Conservation (phyloP, 768 basidiomycete species). For the Pisolithus marmoratus region DNA sequence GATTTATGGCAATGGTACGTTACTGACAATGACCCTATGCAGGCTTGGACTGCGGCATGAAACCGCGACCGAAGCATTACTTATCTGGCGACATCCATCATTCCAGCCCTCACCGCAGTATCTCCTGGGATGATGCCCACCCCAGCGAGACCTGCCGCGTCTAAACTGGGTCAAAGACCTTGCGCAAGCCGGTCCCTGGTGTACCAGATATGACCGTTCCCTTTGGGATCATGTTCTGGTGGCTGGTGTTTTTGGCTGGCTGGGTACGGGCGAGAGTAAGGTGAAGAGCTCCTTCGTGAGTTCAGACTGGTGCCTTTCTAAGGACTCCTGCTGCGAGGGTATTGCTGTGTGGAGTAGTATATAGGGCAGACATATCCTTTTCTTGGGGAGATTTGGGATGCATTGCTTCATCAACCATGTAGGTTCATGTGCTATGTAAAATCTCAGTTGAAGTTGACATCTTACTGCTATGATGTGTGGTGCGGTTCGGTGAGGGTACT, state of each 20-base stretch:
- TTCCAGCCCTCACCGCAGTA: conserved; percentile 22
- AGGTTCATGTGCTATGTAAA: too few species aligned
- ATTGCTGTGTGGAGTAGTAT: conserved; percentile 83
- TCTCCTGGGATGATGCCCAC: neutral
- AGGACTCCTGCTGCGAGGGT: conserved; percentile 80
- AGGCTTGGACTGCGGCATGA: too few species aligned
- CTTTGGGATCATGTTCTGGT: conserved; percentile 5
- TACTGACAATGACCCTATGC: too few species aligned
- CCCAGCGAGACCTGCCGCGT: conserved; percentile 5
- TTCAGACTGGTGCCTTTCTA: conserved; percentile 47
- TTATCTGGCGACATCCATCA: too few species aligned
- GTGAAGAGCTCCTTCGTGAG: conserved; percentile 40
- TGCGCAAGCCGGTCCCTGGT: neutral
- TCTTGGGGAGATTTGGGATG: neutral
- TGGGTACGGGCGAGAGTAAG: conserved; percentile 26
- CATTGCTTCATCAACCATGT: too few species aligned
- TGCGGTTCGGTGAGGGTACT: too few species aligned
- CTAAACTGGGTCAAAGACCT: neutral
- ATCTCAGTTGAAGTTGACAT: too few species aligned
- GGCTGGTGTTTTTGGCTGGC: conserved; percentile 6
- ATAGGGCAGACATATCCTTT: conserved; percentile 57
- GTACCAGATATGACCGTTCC: conserved; percentile 15
- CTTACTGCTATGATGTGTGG: too few species aligned
- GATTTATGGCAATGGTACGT: too few species aligned
- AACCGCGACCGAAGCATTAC: neutral